phyloP scores from a whole-genome alignment of 768 basidiomycete genomes.

The Mycena rosella region DNA sequence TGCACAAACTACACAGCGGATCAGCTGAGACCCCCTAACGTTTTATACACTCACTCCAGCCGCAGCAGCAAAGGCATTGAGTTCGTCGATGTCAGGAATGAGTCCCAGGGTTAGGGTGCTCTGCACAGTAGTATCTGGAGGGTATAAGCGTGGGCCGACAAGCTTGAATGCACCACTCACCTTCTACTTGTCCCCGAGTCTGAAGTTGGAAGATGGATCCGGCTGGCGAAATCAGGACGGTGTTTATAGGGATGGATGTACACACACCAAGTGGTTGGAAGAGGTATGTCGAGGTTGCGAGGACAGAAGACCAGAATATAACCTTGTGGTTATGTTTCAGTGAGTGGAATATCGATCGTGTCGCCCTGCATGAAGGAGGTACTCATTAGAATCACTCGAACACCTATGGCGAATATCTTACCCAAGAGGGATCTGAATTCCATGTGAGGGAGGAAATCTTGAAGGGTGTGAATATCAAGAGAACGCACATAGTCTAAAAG shows the following conservation, averaged over 20 bases:
- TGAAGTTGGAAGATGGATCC: slow-evolving; percentile 57
- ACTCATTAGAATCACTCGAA: slow-evolving; percentile 16
- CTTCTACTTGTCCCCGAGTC: slow-evolving; percentile 38
- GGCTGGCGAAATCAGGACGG: slow-evolving; percentile 45
- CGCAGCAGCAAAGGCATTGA: slow-evolving; percentile 71
- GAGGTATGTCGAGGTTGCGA: slow-evolving; percentile 57
- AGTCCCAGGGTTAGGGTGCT: slow-evolving; percentile 59
- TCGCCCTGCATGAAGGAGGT: slow-evolving; percentile 58
- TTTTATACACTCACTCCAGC: slow-evolving; percentile 60
- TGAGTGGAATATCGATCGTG: slow-evolving; percentile 58
- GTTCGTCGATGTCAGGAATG: slow-evolving; percentile 54
- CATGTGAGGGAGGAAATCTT: neutral
- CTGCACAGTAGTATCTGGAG: slow-evolving; percentile 52
- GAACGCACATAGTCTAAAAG: slow-evolving; percentile 73
- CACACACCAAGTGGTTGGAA: slow-evolving; percentile 70
- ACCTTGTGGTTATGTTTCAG: slow-evolving; percentile 66
- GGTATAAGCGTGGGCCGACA: slow-evolving; percentile 11
- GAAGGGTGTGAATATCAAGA: too few species aligned
- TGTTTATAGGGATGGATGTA: slow-evolving; percentile 39
- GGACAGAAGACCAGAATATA: slow-evolving; percentile 64
- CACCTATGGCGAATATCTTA: slow-evolving; percentile 35
- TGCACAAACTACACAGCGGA: slow-evolving; percentile 37
- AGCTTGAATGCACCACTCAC: slow-evolving; percentile 6
- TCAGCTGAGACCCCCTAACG: neutral
- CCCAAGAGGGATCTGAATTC: slow-evolving; percentile 59